Base-by-base conservation (phyloP, 176 grass and related monocot species). In the Phragmites australis region DNA sequence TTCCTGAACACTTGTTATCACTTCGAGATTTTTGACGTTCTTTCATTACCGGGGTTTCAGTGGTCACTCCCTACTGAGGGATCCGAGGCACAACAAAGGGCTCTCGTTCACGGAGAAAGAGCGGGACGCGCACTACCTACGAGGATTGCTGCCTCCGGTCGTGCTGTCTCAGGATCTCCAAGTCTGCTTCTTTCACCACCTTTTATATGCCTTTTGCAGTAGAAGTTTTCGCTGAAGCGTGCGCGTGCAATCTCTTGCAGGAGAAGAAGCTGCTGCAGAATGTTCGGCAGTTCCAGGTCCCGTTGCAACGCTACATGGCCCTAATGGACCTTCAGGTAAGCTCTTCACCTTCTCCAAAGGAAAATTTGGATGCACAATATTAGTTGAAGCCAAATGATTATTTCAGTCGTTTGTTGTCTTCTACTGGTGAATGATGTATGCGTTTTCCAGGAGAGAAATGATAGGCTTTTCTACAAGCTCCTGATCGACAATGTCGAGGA, bases 261-360 rank as follows among this genome's bases (percentile, higher is more conserved):
- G 94, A 94, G 88, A 97, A 94, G 83, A 92, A 80, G 68, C 68
- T 97, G 48, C 75, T 97, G 92, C 90, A 94, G 44, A 97, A 86
- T 65, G 78, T 97, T 77, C 85, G 88, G 42, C 89, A 94, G 48
- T 84, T 92, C 16, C 61, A 94, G 76, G 57, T 85, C 22, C 94
- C 94, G 0, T 17, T 97, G 81, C 94, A 94, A 69, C 89, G 86
- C 15, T 97, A 97, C 68, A 90, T 87, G 82, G 81, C 88, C 22
- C 53, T 94, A 47, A 87, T 97, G 94, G 94, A 97, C 80, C 92
- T 97, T 55, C 74, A 96, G 72, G 90, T 92, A 76, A 27, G 32
- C 19, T 65, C 65, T 71, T 83, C 16, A 15, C 47, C 17, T 54
- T 34, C 15, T n/a, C 34, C 10, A 16, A 21, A n/a, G 37, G 34